Percentiles rank a stretch among this genome's conserved stretches.
These are phyloP conservation scores for Iodosphaeria phyllophila DNA, from an alignment of 2,329 filamentous ascomycete species.

Conservation along the genomic window DNA sequence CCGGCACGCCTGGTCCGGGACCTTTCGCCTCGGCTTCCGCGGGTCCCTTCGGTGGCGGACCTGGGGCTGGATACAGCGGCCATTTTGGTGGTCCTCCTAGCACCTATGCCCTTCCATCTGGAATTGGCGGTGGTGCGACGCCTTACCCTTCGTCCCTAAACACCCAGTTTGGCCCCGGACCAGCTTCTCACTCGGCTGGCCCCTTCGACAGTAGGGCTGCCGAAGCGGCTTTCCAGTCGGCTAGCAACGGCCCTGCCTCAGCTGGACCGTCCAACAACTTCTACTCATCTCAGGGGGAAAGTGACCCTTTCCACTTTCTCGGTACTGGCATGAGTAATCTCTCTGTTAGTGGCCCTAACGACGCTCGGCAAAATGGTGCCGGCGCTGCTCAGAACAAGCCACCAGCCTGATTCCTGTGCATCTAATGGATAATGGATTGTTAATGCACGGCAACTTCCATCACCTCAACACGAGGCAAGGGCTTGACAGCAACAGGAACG, in stretches of 20 bases:
- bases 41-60: slow-evolving; percentile 41
- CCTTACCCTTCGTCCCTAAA: slow-evolving; percentile 65
- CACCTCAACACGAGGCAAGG: too few relatives aligned
- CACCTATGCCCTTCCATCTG: slow-evolving; percentile 77
- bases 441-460: too few relatives aligned
- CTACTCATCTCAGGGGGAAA: slow-evolving; percentile 47
- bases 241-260: slow-evolving; percentile 62
- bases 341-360: slow-evolving; percentile 48
- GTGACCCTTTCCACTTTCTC: slow-evolving; percentile 66
- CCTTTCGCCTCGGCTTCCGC: slow-evolving; percentile 54
- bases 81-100: slow-evolving; percentile 78
- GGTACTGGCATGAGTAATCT: slow-evolving; percentile 55
- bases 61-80: slow-evolving; percentile 47
- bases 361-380: slow-evolving; percentile 43
- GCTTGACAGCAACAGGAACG: too few relatives aligned
- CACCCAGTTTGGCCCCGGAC: slow-evolving; percentile 60
- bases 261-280: slow-evolving; percentile 60
- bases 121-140: slow-evolving; percentile 59
- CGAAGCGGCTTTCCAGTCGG: slow-evolving; percentile 85
- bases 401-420: slow-evolving; percentile 26
- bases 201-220: slow-evolving; percentile 86
- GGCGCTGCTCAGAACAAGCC: slow-evolving; percentile 39
- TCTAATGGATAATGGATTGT: too few relatives aligned
- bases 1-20: slow-evolving; percentile 60
- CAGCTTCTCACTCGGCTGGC: slow-evolving; percentile 63